Evolutionary conservation across 306 rosid genomes (phyloP).

Genomic region (Cicer chorassanicum): DNA sequence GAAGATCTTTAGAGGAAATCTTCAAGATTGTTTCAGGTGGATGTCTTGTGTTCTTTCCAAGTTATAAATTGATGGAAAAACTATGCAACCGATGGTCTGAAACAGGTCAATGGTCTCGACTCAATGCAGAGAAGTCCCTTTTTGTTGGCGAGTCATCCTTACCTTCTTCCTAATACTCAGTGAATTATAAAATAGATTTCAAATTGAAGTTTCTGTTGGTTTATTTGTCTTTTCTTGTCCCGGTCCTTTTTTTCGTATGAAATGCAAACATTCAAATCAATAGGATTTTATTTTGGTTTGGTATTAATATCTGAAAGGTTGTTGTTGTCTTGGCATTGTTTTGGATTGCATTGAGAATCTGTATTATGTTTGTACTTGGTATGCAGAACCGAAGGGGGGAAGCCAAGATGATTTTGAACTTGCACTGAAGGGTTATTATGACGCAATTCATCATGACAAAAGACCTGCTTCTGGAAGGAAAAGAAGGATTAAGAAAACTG

Average conservation of each 20-base stretch:
- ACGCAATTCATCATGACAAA: conserved; percentile 61
- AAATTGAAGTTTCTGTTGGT: conserved; percentile 26
- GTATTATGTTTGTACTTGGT: conserved; percentile 40
- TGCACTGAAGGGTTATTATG: conserved; percentile 75
- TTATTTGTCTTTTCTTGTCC: conserved; percentile 30
- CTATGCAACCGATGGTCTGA: conserved; percentile 85
- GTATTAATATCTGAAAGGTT: conserved; percentile 37
- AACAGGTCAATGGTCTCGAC: conserved; percentile 92
- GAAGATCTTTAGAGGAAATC: conserved; percentile 88
- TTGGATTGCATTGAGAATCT: conserved; percentile 37
- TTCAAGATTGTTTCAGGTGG: conserved; percentile 86
- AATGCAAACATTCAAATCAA: conserved; percentile 29
- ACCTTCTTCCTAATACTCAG: conserved; percentile 29
- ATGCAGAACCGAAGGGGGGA: conserved; percentile 91
- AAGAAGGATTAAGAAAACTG: conserved; percentile 62
- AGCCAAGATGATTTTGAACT: conserved; percentile 85
- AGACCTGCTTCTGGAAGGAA: conserved; percentile 58
- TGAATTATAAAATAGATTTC: conserved; percentile 23
- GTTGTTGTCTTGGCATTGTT: conserved; percentile 31
- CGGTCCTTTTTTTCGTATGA: background rate
- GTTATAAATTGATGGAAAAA: conserved; percentile 92
- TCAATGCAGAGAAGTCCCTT: conserved; percentile 68
- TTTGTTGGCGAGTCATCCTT: conserved; percentile 71
- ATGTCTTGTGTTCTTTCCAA: conserved; percentile 94
- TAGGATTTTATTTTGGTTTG: conserved; percentile 27